Evolutionary conservation across 805 yeast genomes (phyloP).

Genomic region (Saccharomycopsis capsularis): DNA sequence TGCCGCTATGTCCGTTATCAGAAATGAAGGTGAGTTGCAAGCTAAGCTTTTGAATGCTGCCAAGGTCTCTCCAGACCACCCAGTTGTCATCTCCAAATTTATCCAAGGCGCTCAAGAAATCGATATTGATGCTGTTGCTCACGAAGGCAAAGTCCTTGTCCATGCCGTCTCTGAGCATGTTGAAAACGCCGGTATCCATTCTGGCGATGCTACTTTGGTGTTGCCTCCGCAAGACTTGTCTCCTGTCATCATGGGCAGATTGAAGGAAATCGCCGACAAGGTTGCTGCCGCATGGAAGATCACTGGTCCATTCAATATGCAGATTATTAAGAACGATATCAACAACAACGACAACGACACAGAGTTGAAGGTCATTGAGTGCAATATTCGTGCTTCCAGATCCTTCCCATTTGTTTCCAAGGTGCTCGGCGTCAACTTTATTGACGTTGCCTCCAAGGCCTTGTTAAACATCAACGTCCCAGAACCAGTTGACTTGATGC

Average conservation of each 20-base stretch:
- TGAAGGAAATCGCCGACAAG: conserved; percentile 85
- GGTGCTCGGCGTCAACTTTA: conserved; percentile 90
- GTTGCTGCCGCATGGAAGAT: conserved; percentile 93
- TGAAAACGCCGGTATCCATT: conserved; percentile 97
- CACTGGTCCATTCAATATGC: conserved; percentile 98
- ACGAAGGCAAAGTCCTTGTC: conserved; percentile 78
- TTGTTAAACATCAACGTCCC: conserved; percentile 69
- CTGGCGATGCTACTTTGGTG: conserved; percentile 95
- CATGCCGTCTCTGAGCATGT: conserved; percentile 98
- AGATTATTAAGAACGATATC: conserved; percentile 74
- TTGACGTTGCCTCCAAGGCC: conserved; percentile 89
- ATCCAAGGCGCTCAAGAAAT: conserved; percentile 95
- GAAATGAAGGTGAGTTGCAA: conserved; percentile 70
- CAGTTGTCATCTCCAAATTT: conserved; percentile 94
- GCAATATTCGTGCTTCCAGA: conserved; percentile 97
- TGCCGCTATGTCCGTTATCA: conserved; percentile 96
- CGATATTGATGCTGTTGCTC: conserved; percentile 95
- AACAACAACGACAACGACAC: conserved; percentile 48
- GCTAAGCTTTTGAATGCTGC: conserved; percentile 80
- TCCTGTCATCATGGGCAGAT: conserved; percentile 56
- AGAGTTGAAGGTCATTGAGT: conserved; percentile 90
- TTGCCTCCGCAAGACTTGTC: conserved; percentile 84
- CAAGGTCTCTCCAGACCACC: conserved; percentile 90
- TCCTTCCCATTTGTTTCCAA: conserved; percentile 99
- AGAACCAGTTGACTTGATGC: conserved; percentile 79